Base-by-base conservation (phyloP, 768 basidiomycete genomes). In the Suillus sp. region DNA sequence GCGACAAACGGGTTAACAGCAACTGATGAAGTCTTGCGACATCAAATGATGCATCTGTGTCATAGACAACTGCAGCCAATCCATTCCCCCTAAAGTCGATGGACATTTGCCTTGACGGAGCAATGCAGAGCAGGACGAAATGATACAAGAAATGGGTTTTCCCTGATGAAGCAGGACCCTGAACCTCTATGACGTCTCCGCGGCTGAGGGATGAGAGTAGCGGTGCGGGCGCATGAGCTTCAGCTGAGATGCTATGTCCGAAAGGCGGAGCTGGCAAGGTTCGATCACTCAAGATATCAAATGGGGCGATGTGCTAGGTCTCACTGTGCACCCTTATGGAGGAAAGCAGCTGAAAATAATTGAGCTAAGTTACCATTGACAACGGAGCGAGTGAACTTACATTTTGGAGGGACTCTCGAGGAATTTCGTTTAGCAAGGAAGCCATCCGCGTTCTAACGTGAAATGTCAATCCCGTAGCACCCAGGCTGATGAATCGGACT, bases 71-170 rank as follows among this genome's bases (percentile, higher is more conserved):
- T 22, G 86, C 91, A 63, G 81, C 81, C 71, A 86, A 88, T 50
- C 79, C 81, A 82, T 87, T 88, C 32, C 89, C 89, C 45, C 79
- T 83, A n/a, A 86, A 62, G 14, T 60, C 53, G 42, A 77, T 63
- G 34, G 70, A 72, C 43, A 68, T 56, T 60, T 57, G 61, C 25
- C 14, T 32, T 37, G 66, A 43, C 25, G 91, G 90, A 13, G 85
- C 73, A 61, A 92, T 78, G 67, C 89, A 86, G 25, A 79, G 81
- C 14, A 85, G 74, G 32, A 91, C 72, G 56, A 92, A 73, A 70
- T 84, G 82, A 70, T 89, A 89, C 32, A 93, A 75, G n/a, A 95
- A 76, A 66, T 90, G 89, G 2, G 90, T 88, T 76, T 95, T 95
- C 34, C 91, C 93, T 7, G 88, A 86, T 32, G 81, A 83, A 4